These are phyloP conservation scores for Pestalotiopsis sp. DNA, from an alignment of 2,329 filamentous ascomycete genomes.

Conservation along the genomic window DNA sequence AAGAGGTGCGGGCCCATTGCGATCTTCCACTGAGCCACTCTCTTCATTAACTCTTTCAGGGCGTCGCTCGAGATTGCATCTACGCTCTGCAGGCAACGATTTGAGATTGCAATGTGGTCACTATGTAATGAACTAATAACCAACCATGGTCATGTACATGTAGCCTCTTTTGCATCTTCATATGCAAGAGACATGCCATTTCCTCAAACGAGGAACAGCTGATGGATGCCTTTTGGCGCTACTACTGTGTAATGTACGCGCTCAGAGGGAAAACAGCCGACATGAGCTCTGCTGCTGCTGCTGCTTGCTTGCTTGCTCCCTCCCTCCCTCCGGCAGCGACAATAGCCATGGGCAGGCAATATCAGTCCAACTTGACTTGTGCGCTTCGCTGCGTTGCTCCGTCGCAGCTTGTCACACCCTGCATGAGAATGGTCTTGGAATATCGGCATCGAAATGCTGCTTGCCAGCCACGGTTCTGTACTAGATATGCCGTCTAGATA, in stretches of 20 bases:
- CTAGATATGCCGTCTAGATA: background rate
- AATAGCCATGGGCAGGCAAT: background rate
- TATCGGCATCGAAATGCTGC: no score
- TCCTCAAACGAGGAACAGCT: constrained; percentile 11
- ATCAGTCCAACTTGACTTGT: background rate
- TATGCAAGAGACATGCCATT: background rate
- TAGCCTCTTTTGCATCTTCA: background rate
- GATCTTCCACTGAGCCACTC: background rate
- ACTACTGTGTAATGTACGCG: background rate
- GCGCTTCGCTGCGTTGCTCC: background rate
- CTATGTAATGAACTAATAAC: background rate
- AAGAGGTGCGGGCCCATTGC: background rate
- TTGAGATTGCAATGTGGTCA: background rate
- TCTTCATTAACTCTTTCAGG: background rate
- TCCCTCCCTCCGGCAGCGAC: no score
- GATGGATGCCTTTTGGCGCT: background rate
- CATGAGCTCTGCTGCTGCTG: background rate
- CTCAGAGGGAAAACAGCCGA: background rate
- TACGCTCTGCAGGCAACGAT: background rate
- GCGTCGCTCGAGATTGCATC: background rate
- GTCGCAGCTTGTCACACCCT: background rate
- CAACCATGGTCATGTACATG: background rate
- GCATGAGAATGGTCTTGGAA: no score
- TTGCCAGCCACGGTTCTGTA: no score
- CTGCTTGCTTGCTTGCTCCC: background rate